Percentiles rank a stretch among this genome's conserved stretches.
Conservation (phyloP, 116 monocot species). For the Posidonia oceanica region DNA sequence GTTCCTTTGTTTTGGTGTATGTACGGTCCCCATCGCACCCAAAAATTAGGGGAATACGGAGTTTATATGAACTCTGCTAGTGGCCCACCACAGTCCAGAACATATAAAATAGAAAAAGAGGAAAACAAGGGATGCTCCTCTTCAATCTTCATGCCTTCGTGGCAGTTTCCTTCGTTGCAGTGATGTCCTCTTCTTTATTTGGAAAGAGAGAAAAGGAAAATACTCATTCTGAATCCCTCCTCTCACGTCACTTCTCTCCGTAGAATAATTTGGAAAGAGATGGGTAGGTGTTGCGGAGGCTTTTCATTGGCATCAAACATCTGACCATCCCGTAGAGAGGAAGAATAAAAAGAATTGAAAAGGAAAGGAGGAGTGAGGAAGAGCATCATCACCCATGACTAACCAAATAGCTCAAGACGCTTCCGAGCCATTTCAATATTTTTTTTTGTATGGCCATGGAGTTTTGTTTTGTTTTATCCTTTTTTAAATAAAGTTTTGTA, state of each 20-base stretch:
- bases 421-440: neutral
- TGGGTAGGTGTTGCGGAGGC: neutral
- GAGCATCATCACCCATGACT: too few species aligned
- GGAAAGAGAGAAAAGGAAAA: neutral
- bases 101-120: neutral
- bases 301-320: neutral
- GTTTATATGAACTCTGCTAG: neutral
- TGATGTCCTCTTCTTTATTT: neutral
- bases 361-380: neutral
- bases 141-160: neutral
- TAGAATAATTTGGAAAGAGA: neutral
- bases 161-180: neutral
- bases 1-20: neutral
- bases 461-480: too few species aligned
- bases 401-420: too few species aligned
- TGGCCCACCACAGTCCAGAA: neutral
- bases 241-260: neutral
- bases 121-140: neutral
- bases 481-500: too few species aligned
- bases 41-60: neutral
- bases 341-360: neutral
- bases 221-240: neutral
- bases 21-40: constrained; percentile 6
- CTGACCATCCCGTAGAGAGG: neutral
- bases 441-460: too few species aligned